phyloP scores from a whole-genome alignment of 2,329 filamentous ascomycete genomes.

The Pseudogymnoascus pannorum region DNA sequence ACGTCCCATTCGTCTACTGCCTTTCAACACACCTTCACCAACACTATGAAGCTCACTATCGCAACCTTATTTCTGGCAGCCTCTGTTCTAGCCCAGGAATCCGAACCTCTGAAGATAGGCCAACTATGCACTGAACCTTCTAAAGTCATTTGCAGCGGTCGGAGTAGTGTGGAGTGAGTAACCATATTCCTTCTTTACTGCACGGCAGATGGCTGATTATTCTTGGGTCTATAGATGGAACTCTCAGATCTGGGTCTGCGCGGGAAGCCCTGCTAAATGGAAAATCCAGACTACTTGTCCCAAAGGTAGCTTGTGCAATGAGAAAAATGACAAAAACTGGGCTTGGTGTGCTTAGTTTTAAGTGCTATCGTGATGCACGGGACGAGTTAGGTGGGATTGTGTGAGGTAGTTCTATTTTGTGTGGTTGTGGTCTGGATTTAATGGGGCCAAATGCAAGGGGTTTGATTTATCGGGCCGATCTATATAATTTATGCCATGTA shows the following conservation, averaged over 20 bases:
- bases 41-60: no score
- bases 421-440: background rate
- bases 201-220: background rate
- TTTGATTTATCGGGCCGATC: background rate
- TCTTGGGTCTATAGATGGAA: background rate
- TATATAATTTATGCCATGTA: background rate
- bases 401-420: background rate
- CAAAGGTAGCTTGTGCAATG: background rate
- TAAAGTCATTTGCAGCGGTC: background rate
- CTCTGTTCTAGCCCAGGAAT: no score
- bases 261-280: background rate
- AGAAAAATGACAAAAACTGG: background rate
- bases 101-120: no score
- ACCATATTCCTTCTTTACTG: no score
- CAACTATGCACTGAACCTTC: background rate
- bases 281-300: background rate
- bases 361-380: no score
- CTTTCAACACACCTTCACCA: no score
- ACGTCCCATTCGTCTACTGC: no score
- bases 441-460: background rate
- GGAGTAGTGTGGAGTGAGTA: background rate
- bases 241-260: background rate
- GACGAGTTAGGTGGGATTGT: background rate
- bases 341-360: background rate
- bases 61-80: no score